phyloP scores from a whole-genome alignment of 208 protist genomes.

The Trypanosoma melophagium region DNA sequence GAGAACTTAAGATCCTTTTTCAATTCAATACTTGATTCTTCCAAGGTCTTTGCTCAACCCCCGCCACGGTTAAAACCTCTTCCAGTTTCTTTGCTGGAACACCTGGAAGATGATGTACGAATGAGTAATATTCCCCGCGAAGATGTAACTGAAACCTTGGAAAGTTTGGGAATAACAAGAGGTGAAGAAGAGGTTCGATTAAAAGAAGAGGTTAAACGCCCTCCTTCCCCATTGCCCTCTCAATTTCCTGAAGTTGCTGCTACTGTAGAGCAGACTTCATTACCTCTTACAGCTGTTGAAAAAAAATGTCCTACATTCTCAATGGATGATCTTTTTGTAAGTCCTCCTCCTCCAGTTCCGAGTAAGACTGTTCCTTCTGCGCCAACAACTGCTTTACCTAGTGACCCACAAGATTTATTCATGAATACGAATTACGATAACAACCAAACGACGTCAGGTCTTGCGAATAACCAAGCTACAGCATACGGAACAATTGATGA shows the following conservation, averaged over 20 bases:
- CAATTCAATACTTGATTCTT: conserved; percentile 52
- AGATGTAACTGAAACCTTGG: conserved; percentile 40
- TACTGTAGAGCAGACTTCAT: neutral
- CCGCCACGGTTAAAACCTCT: conserved; percentile 58
- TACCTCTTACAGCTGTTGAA: neutral
- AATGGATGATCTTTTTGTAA: conserved; percentile 30
- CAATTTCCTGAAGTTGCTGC: neutral
- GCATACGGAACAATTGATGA: conserved; percentile 1
- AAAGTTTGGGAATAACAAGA: conserved; percentile 51
- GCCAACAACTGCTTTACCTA: neutral
- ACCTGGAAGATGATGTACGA: conserved; percentile 45
- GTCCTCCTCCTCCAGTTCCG: neutral
- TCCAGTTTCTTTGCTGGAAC: conserved; percentile 37
- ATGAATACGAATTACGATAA: neutral
- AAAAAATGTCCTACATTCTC: conserved; percentile 5
- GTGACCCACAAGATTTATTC: neutral
- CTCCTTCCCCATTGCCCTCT: neutral
- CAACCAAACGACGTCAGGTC: neutral
- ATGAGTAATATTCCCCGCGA: conserved; percentile 29
- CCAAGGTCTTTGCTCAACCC: conserved; percentile 45
- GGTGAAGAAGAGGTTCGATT: neutral
- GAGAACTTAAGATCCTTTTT: conserved; percentile 43
- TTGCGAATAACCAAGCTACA: neutral
- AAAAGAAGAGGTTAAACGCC: neutral
- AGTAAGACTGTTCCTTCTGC: neutral